Percentiles rank a stretch among this genome's conserved stretches.
Evolutionary conservation across 2,329 filamentous ascomycete genomes (phyloP).

Genomic region (Conoideocrella luteorostrata): DNA sequence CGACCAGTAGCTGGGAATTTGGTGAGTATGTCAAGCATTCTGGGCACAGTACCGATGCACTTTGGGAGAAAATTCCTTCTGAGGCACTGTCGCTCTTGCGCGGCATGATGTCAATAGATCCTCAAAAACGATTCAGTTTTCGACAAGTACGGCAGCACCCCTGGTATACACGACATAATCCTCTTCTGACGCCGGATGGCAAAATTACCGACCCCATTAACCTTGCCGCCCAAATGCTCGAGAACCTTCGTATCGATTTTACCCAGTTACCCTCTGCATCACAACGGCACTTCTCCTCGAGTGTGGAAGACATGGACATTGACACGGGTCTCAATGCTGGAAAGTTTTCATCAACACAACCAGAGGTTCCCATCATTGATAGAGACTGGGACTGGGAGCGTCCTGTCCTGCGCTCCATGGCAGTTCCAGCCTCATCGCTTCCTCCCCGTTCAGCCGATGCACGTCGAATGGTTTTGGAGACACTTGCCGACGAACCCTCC

Average conservation of each 20-base stretch:
- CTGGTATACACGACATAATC: constrained; percentile 85
- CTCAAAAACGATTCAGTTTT: constrained; percentile 71
- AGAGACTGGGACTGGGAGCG: constrained; percentile 83
- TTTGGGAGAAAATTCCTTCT: constrained; percentile 74
- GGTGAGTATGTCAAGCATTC: constrained; percentile 76
- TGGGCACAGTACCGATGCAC: constrained; percentile 74
- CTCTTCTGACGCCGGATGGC: constrained; percentile 67
- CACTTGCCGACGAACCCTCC: constrained; percentile 78
- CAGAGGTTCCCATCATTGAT: constrained; percentile 69
- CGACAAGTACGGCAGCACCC: constrained; percentile 83
- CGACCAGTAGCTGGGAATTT: constrained; percentile 80
- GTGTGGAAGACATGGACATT: constrained; percentile 60
- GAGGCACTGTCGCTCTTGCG: constrained; percentile 75
- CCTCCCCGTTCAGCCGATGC: constrained; percentile 25
- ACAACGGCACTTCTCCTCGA: constrained; percentile 22
- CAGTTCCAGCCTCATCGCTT: constrained; percentile 30
- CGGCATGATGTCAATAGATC: constrained; percentile 85
- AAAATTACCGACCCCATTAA: constrained; percentile 70
- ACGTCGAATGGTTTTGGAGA: constrained; percentile 45
- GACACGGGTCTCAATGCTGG: constrained; percentile 44
- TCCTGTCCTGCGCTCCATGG: constrained; percentile 52
- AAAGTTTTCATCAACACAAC: constrained; percentile 74
- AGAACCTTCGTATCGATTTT: constrained; percentile 85
- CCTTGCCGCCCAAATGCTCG: constrained; percentile 92
- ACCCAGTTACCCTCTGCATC: constrained; percentile 56